Evolutionary conservation across 768 basidiomycete genomes (phyloP).

Genomic region (Sporobolomyces phaffii): DNA sequence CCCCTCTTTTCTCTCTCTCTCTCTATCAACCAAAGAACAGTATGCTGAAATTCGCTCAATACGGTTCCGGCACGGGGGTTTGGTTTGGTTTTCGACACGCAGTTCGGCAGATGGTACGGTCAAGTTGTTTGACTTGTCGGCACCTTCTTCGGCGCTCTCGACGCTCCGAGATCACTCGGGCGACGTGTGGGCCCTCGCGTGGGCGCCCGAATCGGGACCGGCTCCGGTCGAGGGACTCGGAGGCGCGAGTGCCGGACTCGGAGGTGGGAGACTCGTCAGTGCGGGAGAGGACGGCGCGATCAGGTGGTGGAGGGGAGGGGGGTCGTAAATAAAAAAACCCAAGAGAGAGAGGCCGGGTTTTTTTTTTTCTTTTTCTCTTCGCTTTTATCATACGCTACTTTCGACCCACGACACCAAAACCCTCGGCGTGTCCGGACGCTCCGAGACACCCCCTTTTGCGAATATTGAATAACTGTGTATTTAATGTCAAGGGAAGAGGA

Average conservation of each 20-base stretch:
- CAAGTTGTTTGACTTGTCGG: slow-evolving; percentile 38
- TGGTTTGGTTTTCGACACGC: no score
- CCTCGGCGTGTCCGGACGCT: no score
- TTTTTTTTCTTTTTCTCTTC: no score
- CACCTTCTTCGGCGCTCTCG: slow-evolving; percentile 27
- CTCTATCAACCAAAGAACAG: not conserved
- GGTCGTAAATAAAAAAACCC: not conserved
- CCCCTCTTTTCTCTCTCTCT: not conserved
- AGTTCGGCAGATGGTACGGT: slow-evolving; percentile 38
- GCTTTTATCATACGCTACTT: no score
- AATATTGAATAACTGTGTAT: no score
- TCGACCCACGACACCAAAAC: no score
- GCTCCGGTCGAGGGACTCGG: slow-evolving; percentile 25
- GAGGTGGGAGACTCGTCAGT: slow-evolving; percentile 20
- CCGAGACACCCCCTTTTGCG: no score
- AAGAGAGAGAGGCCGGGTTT: not conserved
- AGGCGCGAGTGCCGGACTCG: slow-evolving; percentile 34
- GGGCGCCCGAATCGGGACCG: slow-evolving; percentile 16
- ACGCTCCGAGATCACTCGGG: slow-evolving; percentile 35
- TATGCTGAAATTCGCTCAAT: not conserved
- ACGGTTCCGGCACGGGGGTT: no score
- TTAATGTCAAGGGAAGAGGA: no score
- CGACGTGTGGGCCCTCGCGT: slow-evolving; percentile 37
- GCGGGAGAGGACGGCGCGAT: slow-evolving; percentile 33
- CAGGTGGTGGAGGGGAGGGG: slow-evolving; percentile 34